Evolutionary conservation across 352 stramenopile species (phyloP).

Genomic region (Elongisporangium prolatum): DNA sequence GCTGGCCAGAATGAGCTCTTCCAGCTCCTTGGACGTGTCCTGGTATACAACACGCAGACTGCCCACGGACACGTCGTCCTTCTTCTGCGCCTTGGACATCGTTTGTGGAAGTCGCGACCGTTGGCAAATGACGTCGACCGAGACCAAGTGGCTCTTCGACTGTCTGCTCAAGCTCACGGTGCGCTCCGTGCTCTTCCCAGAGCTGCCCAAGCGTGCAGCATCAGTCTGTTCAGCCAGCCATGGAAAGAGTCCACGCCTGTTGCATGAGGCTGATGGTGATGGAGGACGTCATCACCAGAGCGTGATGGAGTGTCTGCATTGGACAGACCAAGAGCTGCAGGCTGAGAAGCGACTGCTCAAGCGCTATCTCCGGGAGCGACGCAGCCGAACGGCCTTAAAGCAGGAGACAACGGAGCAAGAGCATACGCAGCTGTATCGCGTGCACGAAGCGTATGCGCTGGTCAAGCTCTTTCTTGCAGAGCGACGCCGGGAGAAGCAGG

Average conservation of each 20-base stretch:
- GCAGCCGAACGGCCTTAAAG: neutral
- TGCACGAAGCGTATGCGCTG: constrained; percentile 45
- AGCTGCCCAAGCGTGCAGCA: neutral
- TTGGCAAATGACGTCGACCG: constrained; percentile 4
- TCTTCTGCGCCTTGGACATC: constrained; percentile 80
- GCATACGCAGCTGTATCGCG: constrained; percentile 1
- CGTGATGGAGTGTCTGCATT: constrained; percentile 28
- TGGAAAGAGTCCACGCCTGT: neutral
- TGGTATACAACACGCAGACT: constrained; percentile 65
- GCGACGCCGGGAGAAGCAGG: constrained; percentile 6
- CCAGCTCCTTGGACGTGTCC: constrained; percentile 60
- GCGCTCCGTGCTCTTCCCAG: constrained; percentile 30
- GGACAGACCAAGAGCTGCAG: constrained; percentile 21
- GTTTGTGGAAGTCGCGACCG: constrained; percentile 8
- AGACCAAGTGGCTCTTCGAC: constrained; percentile 27
- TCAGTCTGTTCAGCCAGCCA: neutral
- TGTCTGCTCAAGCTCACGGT: constrained; percentile 38
- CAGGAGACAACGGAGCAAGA: constrained; percentile 2
- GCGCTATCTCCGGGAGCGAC: constrained; percentile 11
- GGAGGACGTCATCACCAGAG: constrained; percentile 9
- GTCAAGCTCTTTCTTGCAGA: constrained; percentile 53
- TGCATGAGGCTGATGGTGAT: constrained; percentile 6
- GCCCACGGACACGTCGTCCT: constrained; percentile 70
- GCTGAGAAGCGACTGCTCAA: constrained; percentile 34
- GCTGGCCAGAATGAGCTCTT: constrained; percentile 65